These are phyloP conservation scores for Claviceps capensis DNA, from an alignment of 2,329 filamentous ascomycete genomes.

Conservation along the genomic window DNA sequence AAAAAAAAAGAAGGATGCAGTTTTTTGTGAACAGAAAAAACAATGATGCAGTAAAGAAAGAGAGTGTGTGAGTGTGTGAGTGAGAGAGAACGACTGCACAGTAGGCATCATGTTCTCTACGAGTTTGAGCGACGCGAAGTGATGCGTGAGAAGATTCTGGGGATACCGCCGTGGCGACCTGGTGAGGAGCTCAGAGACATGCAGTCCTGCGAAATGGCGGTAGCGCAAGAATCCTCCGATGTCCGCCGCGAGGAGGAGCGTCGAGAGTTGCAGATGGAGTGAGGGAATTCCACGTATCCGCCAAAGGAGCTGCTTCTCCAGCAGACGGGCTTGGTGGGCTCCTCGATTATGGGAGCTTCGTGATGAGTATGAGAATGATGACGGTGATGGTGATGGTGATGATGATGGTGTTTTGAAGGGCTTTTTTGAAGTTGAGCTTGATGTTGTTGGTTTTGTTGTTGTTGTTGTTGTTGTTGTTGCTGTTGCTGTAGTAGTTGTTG, in stretches of 20 bases:
- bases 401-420: not conserved
- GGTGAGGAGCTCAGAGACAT: conserved; percentile 7
- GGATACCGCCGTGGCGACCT: conserved; percentile 5
- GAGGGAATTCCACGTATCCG: not conserved
- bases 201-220: conserved; percentile 2
- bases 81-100: not conserved
- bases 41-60: not conserved
- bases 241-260: conserved; percentile 3
- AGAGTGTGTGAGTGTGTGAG: not conserved
- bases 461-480: not conserved
- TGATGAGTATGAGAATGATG: not conserved
- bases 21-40: not conserved
- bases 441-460: not conserved
- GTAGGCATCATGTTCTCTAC: not conserved
- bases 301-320: conserved; percentile 1
- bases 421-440: not conserved
- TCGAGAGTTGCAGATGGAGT: not conserved
- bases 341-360: not conserved
- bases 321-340: not conserved
- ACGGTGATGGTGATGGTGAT: not conserved
- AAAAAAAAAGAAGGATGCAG: not conserved
- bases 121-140: conserved; percentile 4
- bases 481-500: not conserved
- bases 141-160: conserved; percentile 6
- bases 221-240: conserved; percentile 5